A percentile compares a stretch with the other conserved stretches of the same genome.
These are phyloP conservation scores for Cladophialophora exuberans DNA, from an alignment of 2,329 filamentous ascomycete genomes.

Conservation along the genomic window DNA sequence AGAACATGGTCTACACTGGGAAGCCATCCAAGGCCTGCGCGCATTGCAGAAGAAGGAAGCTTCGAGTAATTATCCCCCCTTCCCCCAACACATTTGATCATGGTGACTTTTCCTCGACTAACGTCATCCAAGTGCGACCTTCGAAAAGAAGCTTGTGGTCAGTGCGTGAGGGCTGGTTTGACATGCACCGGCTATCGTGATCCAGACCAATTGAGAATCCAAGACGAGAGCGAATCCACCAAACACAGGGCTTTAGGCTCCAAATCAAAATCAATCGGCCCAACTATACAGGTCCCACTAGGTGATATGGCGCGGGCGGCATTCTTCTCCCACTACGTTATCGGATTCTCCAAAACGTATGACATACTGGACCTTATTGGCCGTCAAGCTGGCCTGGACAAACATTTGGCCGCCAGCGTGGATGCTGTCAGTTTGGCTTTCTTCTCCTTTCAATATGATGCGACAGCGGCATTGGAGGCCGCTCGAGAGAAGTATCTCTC, in stretches of 20 bases:
- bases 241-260: constrained; percentile 12
- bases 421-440: constrained; percentile 36
- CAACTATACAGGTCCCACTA: constrained; percentile 16
- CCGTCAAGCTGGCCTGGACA: constrained; percentile 19
- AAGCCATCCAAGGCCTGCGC: constrained; percentile 31
- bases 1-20: constrained; percentile 31
- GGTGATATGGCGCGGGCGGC: constrained; percentile 30
- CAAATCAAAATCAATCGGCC: background rate
- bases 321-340: constrained; percentile 30
- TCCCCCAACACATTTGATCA: background rate
- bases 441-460: constrained; percentile 29
- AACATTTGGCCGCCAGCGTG: constrained; percentile 33
- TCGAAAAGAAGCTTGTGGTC: constrained; percentile 36
- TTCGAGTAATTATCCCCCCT: constrained; percentile 24
- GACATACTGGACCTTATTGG: constrained; percentile 25
- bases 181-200: constrained; percentile 39
- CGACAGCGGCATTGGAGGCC: constrained; percentile 9
- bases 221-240: constrained; percentile 34
- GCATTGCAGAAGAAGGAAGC: constrained; percentile 30
- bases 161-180: constrained; percentile 38
- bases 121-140: constrained; percentile 36
- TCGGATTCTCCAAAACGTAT: constrained; percentile 29
- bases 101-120: background rate
- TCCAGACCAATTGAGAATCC: constrained; percentile 36
- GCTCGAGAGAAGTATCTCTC: constrained; percentile 29